phyloP scores from a whole-genome alignment of 75 land plant genomes.

The Adiantum capillusveneris region DNA sequence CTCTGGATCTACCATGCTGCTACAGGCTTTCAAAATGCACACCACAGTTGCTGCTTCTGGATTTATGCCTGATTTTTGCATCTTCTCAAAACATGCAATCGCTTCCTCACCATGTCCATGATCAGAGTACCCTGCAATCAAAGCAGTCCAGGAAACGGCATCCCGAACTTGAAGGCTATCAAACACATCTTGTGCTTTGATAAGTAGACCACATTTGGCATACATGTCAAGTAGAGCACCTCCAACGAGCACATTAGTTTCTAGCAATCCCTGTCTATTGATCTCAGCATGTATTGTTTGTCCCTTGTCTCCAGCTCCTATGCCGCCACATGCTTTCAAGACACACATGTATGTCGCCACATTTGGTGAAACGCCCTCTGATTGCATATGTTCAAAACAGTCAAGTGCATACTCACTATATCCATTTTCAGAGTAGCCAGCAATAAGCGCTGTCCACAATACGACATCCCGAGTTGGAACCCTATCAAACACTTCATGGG shows the following conservation, averaged over 20 bases:
- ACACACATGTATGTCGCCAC: conserved; percentile 1
- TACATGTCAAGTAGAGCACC: conserved; percentile 61
- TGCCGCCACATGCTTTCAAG: conserved; percentile 4
- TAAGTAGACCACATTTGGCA: conserved; percentile 50
- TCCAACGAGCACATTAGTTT: conserved; percentile 44
- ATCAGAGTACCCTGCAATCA: too few relatives aligned
- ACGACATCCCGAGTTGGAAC: conserved; percentile 28
- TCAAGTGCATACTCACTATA: conserved; percentile 23
- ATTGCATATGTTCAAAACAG: conserved; percentile 20
- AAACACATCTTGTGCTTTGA: conserved; percentile 52
- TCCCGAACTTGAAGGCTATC: background rate
- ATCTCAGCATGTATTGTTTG: background rate
- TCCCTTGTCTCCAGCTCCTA: conserved; percentile 6
- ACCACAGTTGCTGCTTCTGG: conserved; percentile 46
- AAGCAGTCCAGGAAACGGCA: conserved; percentile 1
- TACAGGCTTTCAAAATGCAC: conserved; percentile 50
- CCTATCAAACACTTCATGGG: conserved; percentile 32
- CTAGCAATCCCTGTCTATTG: conserved; percentile 32
- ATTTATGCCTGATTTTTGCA: too few relatives aligned
- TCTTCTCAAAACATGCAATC: too few relatives aligned
- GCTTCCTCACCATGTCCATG: too few relatives aligned
- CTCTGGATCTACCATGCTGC: conserved; percentile 25
- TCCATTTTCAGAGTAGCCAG: conserved; percentile 33
- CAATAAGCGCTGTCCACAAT: conserved; percentile 42
- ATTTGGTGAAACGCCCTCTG: conserved; percentile 8